phyloP scores from a whole-genome alignment of 2,329 filamentous ascomycete species.

The Talaromyces pinophilus region DNA sequence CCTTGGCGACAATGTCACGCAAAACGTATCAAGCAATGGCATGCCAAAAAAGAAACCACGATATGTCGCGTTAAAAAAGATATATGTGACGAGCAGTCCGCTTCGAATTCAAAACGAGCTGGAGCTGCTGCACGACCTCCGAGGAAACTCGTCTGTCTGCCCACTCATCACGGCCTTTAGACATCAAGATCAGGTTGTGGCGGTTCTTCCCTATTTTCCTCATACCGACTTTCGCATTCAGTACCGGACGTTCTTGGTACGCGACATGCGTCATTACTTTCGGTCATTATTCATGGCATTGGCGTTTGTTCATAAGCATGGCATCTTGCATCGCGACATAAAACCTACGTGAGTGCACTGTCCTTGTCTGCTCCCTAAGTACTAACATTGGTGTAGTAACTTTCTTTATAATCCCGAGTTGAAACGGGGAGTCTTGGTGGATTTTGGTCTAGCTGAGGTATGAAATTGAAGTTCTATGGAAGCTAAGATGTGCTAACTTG shows the following conservation, averaged over 20 bases:
- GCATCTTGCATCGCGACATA: conserved; percentile 91
- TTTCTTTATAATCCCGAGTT: conserved; percentile 82
- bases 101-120: conserved; percentile 93
- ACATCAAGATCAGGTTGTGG: conserved; percentile 89
- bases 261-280: conserved; percentile 88
- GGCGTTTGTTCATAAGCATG: conserved; percentile 75
- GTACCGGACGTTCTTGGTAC: conserved; percentile 83
- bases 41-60: conserved; percentile 55
- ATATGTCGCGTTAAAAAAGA: conserved; percentile 98
- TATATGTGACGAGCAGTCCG: conserved; percentile 96
- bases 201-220: conserved; percentile 91
- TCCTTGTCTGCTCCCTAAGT: neutral
- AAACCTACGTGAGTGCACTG: conserved; percentile 70
- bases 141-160: conserved; percentile 80
- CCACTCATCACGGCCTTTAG: conserved; percentile 97
- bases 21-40: conserved; percentile 40
- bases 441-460: conserved; percentile 92
- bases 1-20: conserved; percentile 42
- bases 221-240: conserved; percentile 91
- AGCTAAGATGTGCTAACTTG: neutral
- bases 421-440: conserved; percentile 87
- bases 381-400: conserved; percentile 55
- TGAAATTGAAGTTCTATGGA: conserved; percentile 6
- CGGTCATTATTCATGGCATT: conserved; percentile 84
- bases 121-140: conserved; percentile 84